Conservation (phyloP, 768 basidiomycete genomes). For the Suillus weaverae region DNA sequence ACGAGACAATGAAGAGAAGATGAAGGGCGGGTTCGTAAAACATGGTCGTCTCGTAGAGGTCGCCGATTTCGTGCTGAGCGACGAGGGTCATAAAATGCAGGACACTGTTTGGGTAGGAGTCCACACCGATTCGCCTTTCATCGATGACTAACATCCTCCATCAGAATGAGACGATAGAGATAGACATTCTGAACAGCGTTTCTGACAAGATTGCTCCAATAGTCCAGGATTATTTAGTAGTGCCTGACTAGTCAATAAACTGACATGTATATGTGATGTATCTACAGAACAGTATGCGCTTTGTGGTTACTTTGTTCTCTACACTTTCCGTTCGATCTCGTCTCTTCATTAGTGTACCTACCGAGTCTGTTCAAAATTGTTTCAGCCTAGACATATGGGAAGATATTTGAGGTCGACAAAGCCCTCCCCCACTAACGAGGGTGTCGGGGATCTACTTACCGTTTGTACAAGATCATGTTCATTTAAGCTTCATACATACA, state of each 20-base stretch:
- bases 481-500: too few species aligned
- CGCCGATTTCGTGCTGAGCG: conserved; percentile 34
- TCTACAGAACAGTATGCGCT: neutral
- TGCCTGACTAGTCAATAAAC: neutral
- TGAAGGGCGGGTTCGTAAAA: conserved; percentile 25
- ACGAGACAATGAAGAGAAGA: conserved; percentile 18
- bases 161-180: conserved; percentile 22
- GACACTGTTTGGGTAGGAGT: conserved; percentile 36
- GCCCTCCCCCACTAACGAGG: too few species aligned
- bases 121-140: neutral
- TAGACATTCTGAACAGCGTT: conserved; percentile 19
- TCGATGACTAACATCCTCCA: too few species aligned
- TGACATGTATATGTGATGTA: neutral
- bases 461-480: too few species aligned
- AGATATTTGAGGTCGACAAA: too few species aligned
- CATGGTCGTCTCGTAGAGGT: conserved; percentile 20
- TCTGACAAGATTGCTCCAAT: conserved; percentile 17
- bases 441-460: too few species aligned
- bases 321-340: neutral
- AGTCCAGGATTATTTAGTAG: conserved; percentile 12
- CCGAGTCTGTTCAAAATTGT: too few species aligned
- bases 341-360: too few species aligned
- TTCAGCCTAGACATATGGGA: too few species aligned
- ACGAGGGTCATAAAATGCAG: conserved; percentile 29
- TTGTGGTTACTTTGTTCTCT: neutral